Evolutionary conservation across 805 yeast genomes (phyloP), one percentile per base, ranked within the genome.

Genomic region (Lipomyces starkeyi): DNA sequence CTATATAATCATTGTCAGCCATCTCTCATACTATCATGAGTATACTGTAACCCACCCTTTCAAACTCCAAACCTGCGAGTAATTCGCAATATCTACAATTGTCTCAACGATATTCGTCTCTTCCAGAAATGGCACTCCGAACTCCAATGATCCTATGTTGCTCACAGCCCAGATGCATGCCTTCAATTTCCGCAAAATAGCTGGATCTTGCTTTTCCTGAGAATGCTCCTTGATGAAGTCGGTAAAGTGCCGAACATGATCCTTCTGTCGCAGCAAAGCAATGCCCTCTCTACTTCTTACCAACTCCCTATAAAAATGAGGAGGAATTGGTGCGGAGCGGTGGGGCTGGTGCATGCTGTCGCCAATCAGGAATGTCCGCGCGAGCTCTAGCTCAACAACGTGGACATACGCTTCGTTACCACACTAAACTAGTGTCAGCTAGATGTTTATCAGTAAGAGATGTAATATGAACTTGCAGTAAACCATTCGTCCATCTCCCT

Each of bases 121-220:
- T 67, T 87, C 91, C 49, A 88, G 73, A 56, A 88, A 79, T 20
- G 83, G 80, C 20, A 90, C 87, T 0, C 98, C 98, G 62, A 83
- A 79, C 9, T 84, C 84, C 0, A 92, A 85, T 0, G 93, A 85
- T 1, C 93, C 93, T 37, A 93, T 87, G 73, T 88, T 88, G 0
- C 97, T 98, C 43, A 91, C 82, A 1, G 96, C 88, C 98, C 98
- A 94, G 47, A 94, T 74, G 43, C 89, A 86, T 11, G 93, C 91
- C 75, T 91, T 91, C 32, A 94, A 77, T 69, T 83, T 83, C 8
- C 80, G 43, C 22, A 81, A 67, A 22, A 79, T 78, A 6, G 82
- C 81, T 4, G 79, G 80, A 25, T 79, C 82, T 6, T 75, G 52
- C 11, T 62, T 57, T 17, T 70, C 73, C 3, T 62, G 65, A 7